Evolutionary conservation across 768 basidiomycete species (phyloP).

Genomic region (Omphalotus guepiniiformis): DNA sequence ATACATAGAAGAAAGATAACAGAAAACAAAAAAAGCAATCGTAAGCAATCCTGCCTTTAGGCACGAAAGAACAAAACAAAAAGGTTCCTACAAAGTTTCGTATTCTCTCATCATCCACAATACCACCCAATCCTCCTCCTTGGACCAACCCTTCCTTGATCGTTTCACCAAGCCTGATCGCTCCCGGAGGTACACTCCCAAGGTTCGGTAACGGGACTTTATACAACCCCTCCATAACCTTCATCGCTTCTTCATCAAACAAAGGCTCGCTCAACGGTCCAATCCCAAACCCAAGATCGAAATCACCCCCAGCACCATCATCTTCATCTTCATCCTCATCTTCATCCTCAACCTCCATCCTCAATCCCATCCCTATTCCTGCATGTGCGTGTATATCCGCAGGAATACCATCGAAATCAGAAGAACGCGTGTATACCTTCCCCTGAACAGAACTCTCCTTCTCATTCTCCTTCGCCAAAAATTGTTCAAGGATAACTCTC

Average conservation of each 20-base stretch:
- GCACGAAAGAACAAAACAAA: neutral
- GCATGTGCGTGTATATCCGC: neutral
- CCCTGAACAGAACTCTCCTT: neutral
- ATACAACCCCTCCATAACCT: no score
- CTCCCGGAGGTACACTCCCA: no score
- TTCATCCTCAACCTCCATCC: conserved; percentile 35
- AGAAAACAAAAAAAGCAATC: conserved; percentile 19
- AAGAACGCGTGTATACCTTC: neutral
- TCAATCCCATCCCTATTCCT: neutral
- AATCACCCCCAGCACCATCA: conserved; percentile 9
- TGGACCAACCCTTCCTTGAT: neutral
- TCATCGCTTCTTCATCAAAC: no score
- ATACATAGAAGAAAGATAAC: conserved; percentile 16
- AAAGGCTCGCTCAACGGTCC: no score
- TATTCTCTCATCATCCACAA: neutral
- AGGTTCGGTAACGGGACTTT: no score
- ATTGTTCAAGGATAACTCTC: neutral
- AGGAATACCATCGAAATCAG: neutral
- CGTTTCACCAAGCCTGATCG: no score
- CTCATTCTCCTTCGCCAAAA: neutral
- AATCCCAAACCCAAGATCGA: no score
- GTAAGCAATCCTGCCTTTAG: conserved; percentile 7
- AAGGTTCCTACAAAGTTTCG: neutral
- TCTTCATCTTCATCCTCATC: conserved; percentile 20
- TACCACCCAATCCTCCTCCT: neutral